These are phyloP conservation scores for Apiotrichum gamsii DNA, from an alignment of 1,284 basidiomycete genomes.

Conservation along the genomic window DNA sequence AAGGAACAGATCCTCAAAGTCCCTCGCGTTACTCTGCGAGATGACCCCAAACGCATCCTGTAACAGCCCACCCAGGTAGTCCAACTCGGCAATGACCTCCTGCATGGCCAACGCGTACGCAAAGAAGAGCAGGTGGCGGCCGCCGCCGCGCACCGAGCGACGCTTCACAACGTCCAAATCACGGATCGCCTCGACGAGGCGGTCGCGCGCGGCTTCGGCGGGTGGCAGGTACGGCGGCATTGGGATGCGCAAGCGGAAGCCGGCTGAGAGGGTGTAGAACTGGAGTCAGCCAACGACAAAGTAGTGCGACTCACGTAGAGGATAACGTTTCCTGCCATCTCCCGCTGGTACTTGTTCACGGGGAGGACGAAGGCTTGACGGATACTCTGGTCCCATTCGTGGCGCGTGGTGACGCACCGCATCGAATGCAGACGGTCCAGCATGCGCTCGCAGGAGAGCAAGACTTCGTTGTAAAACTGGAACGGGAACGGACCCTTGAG, in stretches of 20 bases:
- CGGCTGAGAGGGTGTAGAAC: conserved; percentile 79
- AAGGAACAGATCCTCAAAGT: conserved; percentile 63
- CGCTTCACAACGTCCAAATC: conserved; percentile 71
- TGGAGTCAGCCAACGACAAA: conserved; percentile 15
- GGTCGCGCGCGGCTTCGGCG: conserved; percentile 70
- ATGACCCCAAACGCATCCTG: conserved; percentile 81
- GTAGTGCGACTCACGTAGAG: conserved; percentile 56
- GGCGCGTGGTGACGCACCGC: conserved; percentile 86
- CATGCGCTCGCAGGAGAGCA: conserved; percentile 81
- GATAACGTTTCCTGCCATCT: conserved; percentile 85
- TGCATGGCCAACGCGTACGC: conserved; percentile 87
- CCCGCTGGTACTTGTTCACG: conserved; percentile 74
- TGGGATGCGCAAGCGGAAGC: conserved; percentile 81
- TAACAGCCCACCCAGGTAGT: conserved; percentile 65
- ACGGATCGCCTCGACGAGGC: conserved; percentile 75
- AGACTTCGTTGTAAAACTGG: conserved; percentile 70
- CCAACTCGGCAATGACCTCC: conserved; percentile 80
- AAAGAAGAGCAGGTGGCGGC: conserved; percentile 82
- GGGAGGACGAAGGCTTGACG: conserved; percentile 80
- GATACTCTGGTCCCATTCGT: conserved; percentile 68
- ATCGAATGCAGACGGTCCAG: conserved; percentile 83
- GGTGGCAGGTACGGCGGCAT: conserved; percentile 92
- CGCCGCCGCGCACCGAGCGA: conserved; percentile 54
- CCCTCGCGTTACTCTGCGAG: conserved; percentile 59
- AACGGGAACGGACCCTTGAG: conserved; percentile 88